Evolutionary conservation across 108 stramenopile species (phyloP).

Genomic region (Halocafeteria seosinensis): DNA sequence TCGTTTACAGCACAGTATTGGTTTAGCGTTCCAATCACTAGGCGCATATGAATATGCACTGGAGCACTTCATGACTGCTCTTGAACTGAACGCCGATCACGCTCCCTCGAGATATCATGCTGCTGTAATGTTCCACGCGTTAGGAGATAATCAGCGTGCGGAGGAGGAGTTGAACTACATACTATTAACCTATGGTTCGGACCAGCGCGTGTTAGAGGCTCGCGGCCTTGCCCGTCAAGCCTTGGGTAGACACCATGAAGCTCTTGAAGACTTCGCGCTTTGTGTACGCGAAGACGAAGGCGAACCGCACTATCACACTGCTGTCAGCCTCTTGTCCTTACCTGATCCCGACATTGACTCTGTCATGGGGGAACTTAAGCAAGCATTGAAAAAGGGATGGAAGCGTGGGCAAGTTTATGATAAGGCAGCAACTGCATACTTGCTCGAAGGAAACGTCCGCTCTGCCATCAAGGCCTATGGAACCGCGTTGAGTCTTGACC

Average conservation of each 20-base stretch:
- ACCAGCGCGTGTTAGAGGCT: background rate
- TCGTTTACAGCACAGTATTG: background rate
- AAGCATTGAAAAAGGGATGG: background rate
- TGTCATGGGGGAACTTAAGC: background rate
- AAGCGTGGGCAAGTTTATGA: background rate
- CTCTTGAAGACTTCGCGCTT: background rate
- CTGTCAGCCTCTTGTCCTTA: background rate
- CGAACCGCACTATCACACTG: background rate
- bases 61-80: background rate
- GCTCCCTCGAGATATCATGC: background rate
- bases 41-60: background rate
- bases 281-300: background rate
- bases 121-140: background rate
- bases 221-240: background rate
- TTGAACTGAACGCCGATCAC: background rate
- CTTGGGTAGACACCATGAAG: background rate
- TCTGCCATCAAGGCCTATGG: background rate
- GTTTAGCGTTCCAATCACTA: background rate
- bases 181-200: background rate
- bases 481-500: background rate
- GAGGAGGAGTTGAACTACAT: background rate
- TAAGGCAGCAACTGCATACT: background rate
- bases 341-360: background rate
- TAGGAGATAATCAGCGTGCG: background rate
- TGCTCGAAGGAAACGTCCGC: background rate